Evolutionary conservation across 441 rosid species (phyloP).

Genomic region (Populus trichocarpa): DNA sequence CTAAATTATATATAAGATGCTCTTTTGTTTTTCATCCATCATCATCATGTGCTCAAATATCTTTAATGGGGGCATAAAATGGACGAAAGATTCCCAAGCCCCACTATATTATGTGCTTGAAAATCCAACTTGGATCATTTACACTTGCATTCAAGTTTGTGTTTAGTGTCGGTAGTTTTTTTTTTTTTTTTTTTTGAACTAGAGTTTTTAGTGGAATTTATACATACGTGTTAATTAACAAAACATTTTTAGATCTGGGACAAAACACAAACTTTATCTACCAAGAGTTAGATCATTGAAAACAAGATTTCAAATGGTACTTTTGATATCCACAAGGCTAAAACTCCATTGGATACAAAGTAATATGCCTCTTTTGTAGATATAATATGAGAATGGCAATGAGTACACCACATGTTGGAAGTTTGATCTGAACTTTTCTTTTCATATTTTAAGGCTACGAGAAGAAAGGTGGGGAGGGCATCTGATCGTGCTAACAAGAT

Average conservation of each 20-base stretch:
- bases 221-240: too few relatives aligned
- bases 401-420: not conserved
- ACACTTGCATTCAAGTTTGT: not conserved
- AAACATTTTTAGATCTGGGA: too few relatives aligned
- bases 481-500: too few relatives aligned
- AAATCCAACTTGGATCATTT: not conserved
- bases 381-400: too few relatives aligned
- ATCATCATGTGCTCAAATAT: not conserved
- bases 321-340: not conserved
- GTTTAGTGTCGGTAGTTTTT: too few relatives aligned
- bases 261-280: too few relatives aligned
- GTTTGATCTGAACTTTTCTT: not conserved
- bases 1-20: not conserved
- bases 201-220: too few relatives aligned
- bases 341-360: not conserved
- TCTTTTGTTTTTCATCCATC: not conserved
- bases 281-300: not conserved
- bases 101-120: not conserved
- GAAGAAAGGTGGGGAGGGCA: too few relatives aligned
- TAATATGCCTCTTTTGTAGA: too few relatives aligned
- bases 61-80: not conserved
- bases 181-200: too few relatives aligned
- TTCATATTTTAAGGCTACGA: too few relatives aligned
- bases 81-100: not conserved
- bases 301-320: not conserved